Percentiles rank a stretch among this genome's conserved stretches.
These are phyloP conservation scores for Eremothecium coryli DNA, from an alignment of 1,139 yeast species.

Conservation along the genomic window DNA sequence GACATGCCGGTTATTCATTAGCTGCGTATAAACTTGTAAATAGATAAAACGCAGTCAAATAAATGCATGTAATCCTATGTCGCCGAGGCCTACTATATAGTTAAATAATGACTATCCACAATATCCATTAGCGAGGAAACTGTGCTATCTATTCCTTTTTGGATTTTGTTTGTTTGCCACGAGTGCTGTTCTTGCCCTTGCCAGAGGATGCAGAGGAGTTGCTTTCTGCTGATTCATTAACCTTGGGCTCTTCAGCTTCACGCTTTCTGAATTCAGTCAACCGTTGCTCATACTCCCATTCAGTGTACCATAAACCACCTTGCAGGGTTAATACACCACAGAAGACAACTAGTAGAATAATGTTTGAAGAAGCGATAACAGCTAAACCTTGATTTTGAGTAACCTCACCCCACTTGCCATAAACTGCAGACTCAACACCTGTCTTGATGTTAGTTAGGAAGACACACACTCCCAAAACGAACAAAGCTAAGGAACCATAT, in stretches of 20 bases:
- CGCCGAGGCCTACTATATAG: too few species aligned
- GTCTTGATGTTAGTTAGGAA: conserved; percentile 80
- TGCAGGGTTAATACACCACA: conserved; percentile 76
- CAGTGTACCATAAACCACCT: conserved; percentile 84
- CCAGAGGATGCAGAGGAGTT: conserved; percentile 3
- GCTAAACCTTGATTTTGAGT: conserved; percentile 77
- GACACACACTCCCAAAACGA: conserved; percentile 62
- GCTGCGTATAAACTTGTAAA: conserved; percentile 7
- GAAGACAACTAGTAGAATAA: conserved; percentile 62
- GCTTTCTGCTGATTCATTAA: conserved; percentile 1
- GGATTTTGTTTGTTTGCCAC: too few species aligned
- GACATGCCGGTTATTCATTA: conserved; percentile 18
- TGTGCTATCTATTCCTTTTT: too few species aligned
- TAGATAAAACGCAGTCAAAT: conserved; percentile 2
- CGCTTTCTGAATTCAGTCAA: conserved; percentile 24
- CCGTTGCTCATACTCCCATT: conserved; percentile 57
- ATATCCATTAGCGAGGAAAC: too few species aligned
- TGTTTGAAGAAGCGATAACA: conserved; percentile 84
- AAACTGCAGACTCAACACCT: conserved; percentile 61
- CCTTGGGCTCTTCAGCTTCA: neutral
- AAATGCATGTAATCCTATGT: neutral
- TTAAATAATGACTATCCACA: too few species aligned
- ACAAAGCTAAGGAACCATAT: conserved; percentile 70
- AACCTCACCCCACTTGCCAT: conserved; percentile 90
- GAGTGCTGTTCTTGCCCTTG: conserved; percentile 6